Base-by-base conservation (phyloP, 306 rosid species). In the Hippophae gyantsensis region DNA sequence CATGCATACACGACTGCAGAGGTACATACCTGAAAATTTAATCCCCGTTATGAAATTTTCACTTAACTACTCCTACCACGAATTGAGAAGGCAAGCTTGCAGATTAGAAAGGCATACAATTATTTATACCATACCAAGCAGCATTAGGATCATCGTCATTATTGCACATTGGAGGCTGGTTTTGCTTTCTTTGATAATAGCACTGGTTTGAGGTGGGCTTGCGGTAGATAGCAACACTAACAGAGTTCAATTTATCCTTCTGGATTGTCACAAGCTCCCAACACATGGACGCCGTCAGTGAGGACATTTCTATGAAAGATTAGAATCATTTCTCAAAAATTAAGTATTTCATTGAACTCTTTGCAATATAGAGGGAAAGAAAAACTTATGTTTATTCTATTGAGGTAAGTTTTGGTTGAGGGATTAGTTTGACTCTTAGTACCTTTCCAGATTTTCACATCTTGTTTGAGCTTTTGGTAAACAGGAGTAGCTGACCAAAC, bases 401-500 rank as follows among this genome's bases (percentile, higher is more conserved):
- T 32, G 23, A 32, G 38, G 38, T 32, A 32, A 32, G 38, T 32
- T 2, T 32, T 32, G 38, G 38, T 2, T 32, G 38, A 32, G 38
- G 38, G 38, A 32, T 32, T 32, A 32, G 5, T 4, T 32, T 32
- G 42, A 18, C 10, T 8, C 7, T 54, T 69, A 18, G 23, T 18
- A 86, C 95, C 79, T 23, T 84, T 78, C 99, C 95, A 88, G 66
- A 93, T 93, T 61, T 84, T 67, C 3, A 82, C 83, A 71, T 93
- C 97, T 76, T 92, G 93, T 71, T 75, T 70, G 48, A 80, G 84
- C 79, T 79, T 88, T 63, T 77, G 90, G 68, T 93, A 88, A 62
- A 93, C 97, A 1, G 97, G 97, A 68, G 96, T 92, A 43, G 94
- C 97, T 54, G 94, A 88, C 99, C 95, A 88, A 7, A 76, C 83